Conservation (phyloP, 768 basidiomycete genomes). For the Tylopilus sp. region DNA sequence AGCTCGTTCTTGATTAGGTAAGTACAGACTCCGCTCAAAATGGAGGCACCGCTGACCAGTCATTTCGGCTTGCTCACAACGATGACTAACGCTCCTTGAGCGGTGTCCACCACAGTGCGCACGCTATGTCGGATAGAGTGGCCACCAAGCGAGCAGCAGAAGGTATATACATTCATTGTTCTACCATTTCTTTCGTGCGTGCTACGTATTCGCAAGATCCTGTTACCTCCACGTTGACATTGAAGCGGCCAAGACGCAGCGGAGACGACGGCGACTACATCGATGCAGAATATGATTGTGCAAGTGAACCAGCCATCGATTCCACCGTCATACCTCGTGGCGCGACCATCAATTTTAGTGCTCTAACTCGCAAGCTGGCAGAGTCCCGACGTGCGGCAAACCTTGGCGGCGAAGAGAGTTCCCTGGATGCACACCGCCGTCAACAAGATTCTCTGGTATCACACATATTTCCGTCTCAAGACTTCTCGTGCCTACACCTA, state of each 20-base stretch:
- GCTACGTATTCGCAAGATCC: conserved; percentile 15
- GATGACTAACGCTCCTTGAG: conserved; percentile 8
- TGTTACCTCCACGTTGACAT: conserved; percentile 24
- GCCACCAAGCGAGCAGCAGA: conserved; percentile 39
- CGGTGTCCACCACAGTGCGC: neutral
- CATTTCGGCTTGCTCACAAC: neutral
- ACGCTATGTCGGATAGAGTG: conserved; percentile 21
- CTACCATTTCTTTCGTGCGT: neutral
- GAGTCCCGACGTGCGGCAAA: conserved; percentile 48
- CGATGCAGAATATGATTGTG: conserved; percentile 55
- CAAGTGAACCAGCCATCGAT: conserved; percentile 30
- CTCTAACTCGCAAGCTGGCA: conserved; percentile 74
- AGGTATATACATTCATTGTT: conserved; percentile 26
- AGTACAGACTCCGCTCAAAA: conserved; percentile 35
- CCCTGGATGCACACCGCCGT: conserved; percentile 61
- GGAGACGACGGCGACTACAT: conserved; percentile 56
- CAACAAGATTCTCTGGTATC: conserved; percentile 77
- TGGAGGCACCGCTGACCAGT: conserved; percentile 27
- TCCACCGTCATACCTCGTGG: conserved; percentile 55
- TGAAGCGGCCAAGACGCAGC: conserved; percentile 42
- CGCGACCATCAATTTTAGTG: conserved; percentile 86
- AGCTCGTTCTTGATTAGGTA: conserved; percentile 17
- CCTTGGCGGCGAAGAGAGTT: conserved; percentile 42
- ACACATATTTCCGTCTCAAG: conserved; percentile 79
- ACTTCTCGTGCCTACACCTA: conserved; percentile 82